Conservation (phyloP, 257 asterid genomes). For the Mentha longifolia region DNA sequence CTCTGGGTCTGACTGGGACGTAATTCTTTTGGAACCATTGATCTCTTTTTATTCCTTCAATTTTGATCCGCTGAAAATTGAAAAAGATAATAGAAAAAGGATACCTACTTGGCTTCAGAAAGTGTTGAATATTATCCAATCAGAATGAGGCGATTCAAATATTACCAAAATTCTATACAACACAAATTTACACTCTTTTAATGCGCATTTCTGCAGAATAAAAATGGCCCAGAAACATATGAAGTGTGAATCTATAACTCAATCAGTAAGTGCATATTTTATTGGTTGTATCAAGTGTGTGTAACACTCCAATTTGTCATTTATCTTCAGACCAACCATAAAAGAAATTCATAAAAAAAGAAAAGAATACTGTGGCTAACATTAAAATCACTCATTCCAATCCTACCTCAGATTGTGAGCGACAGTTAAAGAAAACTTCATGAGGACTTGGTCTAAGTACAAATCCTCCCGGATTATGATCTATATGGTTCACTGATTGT, state of each 20-base stretch:
- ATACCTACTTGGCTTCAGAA: conserved; percentile 13
- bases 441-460: conserved; percentile 1
- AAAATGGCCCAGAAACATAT: background rate
- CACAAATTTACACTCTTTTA: background rate
- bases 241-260: background rate
- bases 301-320: background rate
- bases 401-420: background rate
- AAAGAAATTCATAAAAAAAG: too few species aligned
- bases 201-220: background rate
- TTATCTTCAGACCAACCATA: background rate
- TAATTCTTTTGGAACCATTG: conserved; percentile 82
- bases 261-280: background rate
- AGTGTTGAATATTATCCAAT: conserved; percentile 4
- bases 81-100: background rate
- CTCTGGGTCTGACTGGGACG: conserved; percentile 61
- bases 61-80: conserved; percentile 73
- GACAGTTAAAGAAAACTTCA: background rate
- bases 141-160: background rate
- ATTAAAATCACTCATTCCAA: background rate
- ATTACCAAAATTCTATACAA: background rate
- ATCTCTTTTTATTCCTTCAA: conserved; percentile 71
- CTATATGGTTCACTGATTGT: conserved; percentile 2
- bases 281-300: background rate
- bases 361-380: background rate
- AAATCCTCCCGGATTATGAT: background rate